These are phyloP conservation scores for Delonix regia DNA, from an alignment of 306 rosid genomes.

Conservation along the genomic window DNA sequence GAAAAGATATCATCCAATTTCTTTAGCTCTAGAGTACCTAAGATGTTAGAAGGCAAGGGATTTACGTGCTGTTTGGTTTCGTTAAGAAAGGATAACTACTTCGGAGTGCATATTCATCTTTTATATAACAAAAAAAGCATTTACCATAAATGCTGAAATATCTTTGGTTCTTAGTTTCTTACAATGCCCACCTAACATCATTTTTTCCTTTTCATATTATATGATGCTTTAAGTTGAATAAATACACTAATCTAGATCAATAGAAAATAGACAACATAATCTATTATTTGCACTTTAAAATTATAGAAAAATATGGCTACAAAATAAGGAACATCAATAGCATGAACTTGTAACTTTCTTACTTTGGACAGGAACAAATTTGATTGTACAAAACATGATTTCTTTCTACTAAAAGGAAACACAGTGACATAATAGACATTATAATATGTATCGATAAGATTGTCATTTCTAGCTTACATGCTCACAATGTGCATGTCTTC, in stretches of 20 bases:
- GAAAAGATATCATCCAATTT: too few species aligned
- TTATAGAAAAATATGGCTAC: background rate
- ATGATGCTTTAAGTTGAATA: background rate
- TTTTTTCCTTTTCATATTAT: too few species aligned
- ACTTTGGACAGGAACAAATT: background rate
- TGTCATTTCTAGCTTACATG: background rate
- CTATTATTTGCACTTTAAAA: background rate
- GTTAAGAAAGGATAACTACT: too few species aligned
- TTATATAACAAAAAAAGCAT: background rate
- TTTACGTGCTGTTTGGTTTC: too few species aligned
- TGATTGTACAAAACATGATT: background rate
- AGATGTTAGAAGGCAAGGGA: too few species aligned
- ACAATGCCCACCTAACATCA: background rate
- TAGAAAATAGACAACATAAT: too few species aligned
- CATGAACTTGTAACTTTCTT: background rate
- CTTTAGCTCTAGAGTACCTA: too few species aligned
- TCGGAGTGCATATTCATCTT: too few species aligned
- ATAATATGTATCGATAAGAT: background rate
- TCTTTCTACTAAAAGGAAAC: background rate
- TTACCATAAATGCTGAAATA: background rate
- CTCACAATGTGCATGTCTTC: slow-evolving; percentile 30
- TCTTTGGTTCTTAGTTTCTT: background rate
- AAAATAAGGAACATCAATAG: background rate
- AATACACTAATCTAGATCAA: background rate
- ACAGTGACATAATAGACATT: background rate